phyloP scores from a whole-genome alignment of 2,329 filamentous ascomycete genomes.

The Acephala macrosclerotiorum region DNA sequence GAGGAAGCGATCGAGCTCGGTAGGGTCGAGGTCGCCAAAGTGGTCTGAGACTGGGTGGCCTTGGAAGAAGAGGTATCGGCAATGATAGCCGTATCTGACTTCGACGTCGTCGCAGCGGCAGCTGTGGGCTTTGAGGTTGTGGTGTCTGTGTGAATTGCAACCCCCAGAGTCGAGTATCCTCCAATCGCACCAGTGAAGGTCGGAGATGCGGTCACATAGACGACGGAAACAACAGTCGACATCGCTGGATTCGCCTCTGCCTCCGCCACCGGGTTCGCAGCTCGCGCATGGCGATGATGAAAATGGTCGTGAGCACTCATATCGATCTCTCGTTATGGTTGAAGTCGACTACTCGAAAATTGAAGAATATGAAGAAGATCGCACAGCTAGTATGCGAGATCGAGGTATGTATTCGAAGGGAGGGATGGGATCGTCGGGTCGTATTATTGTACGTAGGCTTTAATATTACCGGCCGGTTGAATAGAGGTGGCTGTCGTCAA shows the following conservation, averaged over 20 bases:
- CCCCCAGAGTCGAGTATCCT: slow-evolving; percentile 52
- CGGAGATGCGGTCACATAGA: slow-evolving; percentile 59
- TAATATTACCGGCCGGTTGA: slow-evolving; percentile 15
- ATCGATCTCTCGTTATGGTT: slow-evolving; percentile 28
- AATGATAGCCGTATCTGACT: slow-evolving; percentile 12
- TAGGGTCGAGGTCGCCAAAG: slow-evolving; percentile 23
- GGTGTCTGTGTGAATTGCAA: slow-evolving; percentile 15
- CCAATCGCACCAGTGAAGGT: slow-evolving; percentile 59
- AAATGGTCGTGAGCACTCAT: slow-evolving; percentile 36
- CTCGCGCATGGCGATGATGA: slow-evolving; percentile 35
- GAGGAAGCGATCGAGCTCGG: slow-evolving; percentile 32
- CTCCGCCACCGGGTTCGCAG: slow-evolving; percentile 22
- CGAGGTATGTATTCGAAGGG: neutral
- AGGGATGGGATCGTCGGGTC: slow-evolving; percentile 8
- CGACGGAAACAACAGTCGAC: slow-evolving; percentile 49
- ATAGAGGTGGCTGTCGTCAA: slow-evolving; percentile 4
- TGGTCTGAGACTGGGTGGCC: slow-evolving; percentile 14
- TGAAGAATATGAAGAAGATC: slow-evolving; percentile 12
- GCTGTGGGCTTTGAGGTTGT: slow-evolving; percentile 13
- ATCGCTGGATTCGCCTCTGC: slow-evolving; percentile 22
- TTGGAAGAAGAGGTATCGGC: slow-evolving; percentile 12
- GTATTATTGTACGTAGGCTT: slow-evolving; percentile 6
- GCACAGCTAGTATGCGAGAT: slow-evolving; percentile 14
- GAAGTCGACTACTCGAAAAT: neutral
- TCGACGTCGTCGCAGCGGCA: neutral